These are phyloP conservation scores for Zea luxurians DNA, from an alignment of 176 grass and related monocot genomes.

Conservation along the genomic window DNA sequence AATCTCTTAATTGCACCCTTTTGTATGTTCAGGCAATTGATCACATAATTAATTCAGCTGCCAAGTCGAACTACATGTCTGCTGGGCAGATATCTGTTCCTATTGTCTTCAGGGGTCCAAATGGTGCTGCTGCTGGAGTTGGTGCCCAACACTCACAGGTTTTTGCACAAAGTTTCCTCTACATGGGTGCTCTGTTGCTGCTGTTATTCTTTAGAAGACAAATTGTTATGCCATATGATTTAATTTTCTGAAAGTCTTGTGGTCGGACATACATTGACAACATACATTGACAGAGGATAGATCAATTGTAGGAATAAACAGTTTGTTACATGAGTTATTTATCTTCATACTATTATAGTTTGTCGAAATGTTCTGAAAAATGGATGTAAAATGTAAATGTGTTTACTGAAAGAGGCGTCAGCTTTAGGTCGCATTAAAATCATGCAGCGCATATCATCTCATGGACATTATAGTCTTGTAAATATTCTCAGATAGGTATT, in stretches of 20 bases:
- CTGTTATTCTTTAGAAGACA: slow-evolving; percentile 14
- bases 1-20: background rate
- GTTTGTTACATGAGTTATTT: slow-evolving; percentile 13
- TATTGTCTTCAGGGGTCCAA: slow-evolving; percentile 96
- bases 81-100: slow-evolving; percentile 77
- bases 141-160: slow-evolving; percentile 98
- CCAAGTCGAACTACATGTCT: slow-evolving; percentile 99
- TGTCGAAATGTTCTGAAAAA: background rate
- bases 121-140: slow-evolving; percentile 95
- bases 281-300: background rate
- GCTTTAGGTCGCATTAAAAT: slow-evolving; percentile 2
- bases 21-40: slow-evolving; percentile 85
- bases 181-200: background rate
- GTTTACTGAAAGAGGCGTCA: background rate
- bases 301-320: background rate
- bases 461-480: background rate
- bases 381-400: background rate
- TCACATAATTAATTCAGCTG: slow-evolving; percentile 98
- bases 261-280: background rate
- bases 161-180: slow-evolving; percentile 20
- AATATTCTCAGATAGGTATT: background rate
- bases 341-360: background rate
- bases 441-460: background rate
- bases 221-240: background rate
- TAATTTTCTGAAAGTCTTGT: background rate